Evolutionary conservation across 306 rosid species (phyloP).

Genomic region (Quercus parvula): DNA sequence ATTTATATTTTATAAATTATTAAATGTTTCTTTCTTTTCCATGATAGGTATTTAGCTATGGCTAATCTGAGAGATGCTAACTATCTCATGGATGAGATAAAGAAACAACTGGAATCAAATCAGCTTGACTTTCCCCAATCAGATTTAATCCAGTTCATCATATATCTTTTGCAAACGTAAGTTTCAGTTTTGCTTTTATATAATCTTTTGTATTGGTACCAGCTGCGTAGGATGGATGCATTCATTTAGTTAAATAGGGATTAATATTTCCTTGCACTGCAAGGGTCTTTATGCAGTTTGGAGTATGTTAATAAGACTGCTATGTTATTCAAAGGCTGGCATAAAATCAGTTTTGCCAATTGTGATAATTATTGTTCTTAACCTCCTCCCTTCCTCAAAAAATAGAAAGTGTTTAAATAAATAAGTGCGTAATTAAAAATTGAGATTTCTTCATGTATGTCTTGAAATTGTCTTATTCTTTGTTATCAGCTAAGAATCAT

Average conservation of each 20-base stretch:
- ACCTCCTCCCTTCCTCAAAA: background rate
- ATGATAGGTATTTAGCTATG: conserved; percentile 64
- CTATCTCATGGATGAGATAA: conserved; percentile 70
- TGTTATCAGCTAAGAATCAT: too few species aligned
- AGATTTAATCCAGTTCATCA: conserved; percentile 72
- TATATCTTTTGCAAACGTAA: conserved; percentile 80
- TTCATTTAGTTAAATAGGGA: background rate
- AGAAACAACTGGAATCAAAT: conserved; percentile 48
- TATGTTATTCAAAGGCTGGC: background rate
- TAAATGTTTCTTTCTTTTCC: conserved; percentile 7
- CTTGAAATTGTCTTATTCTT: too few species aligned
- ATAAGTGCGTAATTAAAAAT: background rate
- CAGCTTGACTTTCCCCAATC: conserved; percentile 56
- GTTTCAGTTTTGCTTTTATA: conserved; percentile 24
- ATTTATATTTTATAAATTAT: conserved; percentile 18
- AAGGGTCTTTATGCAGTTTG: background rate
- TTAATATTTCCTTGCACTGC: background rate
- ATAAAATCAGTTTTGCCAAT: background rate
- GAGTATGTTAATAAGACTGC: background rate
- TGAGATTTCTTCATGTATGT: background rate
- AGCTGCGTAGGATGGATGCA: conserved; percentile 1
- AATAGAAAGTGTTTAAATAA: background rate
- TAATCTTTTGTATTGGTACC: conserved; percentile 7
- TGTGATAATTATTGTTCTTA: background rate
- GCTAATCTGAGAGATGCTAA: conserved; percentile 93